Evolutionary conservation across 1,284 basidiomycete species (phyloP).

Genomic region (Cryptococcus deneoformans): DNA sequence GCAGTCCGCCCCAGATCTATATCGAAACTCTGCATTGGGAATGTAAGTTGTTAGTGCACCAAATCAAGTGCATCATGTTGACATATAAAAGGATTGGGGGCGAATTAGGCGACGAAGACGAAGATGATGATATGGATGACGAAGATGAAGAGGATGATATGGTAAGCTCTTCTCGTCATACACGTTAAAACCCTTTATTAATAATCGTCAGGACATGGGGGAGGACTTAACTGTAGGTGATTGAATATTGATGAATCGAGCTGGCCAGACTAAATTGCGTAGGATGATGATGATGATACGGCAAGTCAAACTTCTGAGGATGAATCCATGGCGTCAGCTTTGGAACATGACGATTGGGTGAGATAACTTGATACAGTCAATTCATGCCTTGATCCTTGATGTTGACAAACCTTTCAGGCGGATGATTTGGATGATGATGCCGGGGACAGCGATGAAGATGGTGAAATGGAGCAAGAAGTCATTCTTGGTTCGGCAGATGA

Average conservation of each 20-base stretch:
- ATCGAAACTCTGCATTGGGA: constrained; percentile 93
- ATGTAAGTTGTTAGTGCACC: constrained; percentile 61
- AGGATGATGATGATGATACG: constrained; percentile 36
- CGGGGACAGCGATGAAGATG: constrained; percentile 44
- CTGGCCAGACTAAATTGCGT: background rate
- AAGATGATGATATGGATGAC: constrained; percentile 74
- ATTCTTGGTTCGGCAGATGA: constrained; percentile 23
- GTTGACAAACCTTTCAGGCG: constrained; percentile 3
- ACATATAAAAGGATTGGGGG: constrained; percentile 61
- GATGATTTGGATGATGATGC: constrained; percentile 40
- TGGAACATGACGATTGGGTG: constrained; percentile 17
- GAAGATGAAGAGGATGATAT: constrained; percentile 66
- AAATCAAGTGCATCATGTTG: background rate
- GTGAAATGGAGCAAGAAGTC: constrained; percentile 38
- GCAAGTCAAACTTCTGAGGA: constrained; percentile 17
- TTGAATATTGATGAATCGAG: background rate
- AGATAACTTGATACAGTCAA: background rate
- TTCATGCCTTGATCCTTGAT: background rate
- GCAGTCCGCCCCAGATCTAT: constrained; percentile 73
- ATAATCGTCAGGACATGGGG: constrained; percentile 8
- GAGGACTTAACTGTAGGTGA: constrained; percentile 13
- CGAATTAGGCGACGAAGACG: constrained; percentile 55
- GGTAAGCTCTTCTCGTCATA: constrained; percentile 11
- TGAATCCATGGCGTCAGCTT: constrained; percentile 16
- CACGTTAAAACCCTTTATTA: background rate